A percentile compares a stretch with the other conserved stretches of the same genome.
Conservation (phyloP, 1,284 basidiomycete genomes). For the Cutaneotrichosporon spelunceum region DNA sequence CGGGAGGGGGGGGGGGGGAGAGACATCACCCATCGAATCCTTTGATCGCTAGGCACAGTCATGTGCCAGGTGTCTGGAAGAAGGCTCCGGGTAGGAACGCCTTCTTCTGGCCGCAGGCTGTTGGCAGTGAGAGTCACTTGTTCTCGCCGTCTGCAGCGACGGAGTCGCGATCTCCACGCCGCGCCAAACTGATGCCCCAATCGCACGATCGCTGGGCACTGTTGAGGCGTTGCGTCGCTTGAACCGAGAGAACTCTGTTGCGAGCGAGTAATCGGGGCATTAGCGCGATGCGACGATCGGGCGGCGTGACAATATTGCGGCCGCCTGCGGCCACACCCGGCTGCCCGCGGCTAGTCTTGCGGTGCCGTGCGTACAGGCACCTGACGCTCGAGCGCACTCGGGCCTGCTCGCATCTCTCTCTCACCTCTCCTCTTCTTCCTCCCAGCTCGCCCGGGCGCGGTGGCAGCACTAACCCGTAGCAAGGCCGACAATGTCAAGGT, state of each 20-base stretch:
- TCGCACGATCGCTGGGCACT: background rate
- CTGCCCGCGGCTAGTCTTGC: too few relatives aligned
- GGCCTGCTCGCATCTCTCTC: too few relatives aligned
- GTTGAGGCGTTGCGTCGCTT: background rate
- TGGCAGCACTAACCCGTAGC: constrained; percentile 25
- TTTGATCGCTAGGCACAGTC: too few relatives aligned
- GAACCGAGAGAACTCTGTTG: background rate
- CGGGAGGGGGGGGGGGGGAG: background rate
- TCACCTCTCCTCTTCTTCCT: background rate
- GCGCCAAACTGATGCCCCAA: background rate
- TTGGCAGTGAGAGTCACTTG: background rate
- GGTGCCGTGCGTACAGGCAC: too few relatives aligned
- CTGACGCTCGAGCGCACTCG: background rate
- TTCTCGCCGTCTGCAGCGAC: too few relatives aligned
- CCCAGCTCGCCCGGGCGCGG: background rate
- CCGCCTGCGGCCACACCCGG: too few relatives aligned
- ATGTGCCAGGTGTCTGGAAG: too few relatives aligned
- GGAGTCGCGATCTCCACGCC: background rate
- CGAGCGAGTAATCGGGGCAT: background rate
- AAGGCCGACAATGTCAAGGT: constrained; percentile 69
- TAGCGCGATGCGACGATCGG: too few relatives aligned
- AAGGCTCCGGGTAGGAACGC: too few relatives aligned
- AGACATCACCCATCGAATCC: background rate
- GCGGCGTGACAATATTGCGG: background rate
- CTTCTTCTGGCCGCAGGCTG: background rate